A percentile compares a stretch with the other conserved stretches of the same genome.
phyloP scores from a whole-genome alignment of 768 basidiomycete species.

The Serpula lacrymans region DNA sequence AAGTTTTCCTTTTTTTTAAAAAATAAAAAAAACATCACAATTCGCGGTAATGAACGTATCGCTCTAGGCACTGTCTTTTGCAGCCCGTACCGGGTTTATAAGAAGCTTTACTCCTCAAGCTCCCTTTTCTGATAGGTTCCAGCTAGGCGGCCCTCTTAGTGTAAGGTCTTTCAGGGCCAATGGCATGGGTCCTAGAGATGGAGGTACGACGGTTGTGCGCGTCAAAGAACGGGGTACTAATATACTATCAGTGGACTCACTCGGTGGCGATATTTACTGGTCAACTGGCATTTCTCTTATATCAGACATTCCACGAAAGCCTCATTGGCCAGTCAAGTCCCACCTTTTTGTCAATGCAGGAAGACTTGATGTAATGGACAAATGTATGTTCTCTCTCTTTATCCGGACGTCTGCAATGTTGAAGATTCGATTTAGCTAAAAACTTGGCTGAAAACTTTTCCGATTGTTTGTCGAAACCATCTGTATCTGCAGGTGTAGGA shows the following conservation, averaged over 20 bases:
- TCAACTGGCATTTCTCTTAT: slow-evolving; percentile 74
- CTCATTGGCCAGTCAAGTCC: slow-evolving; percentile 82
- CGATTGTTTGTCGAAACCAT: slow-evolving; percentile 49
- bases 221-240: too few relatives aligned
- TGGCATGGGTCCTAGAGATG: slow-evolving; percentile 75
- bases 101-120: slow-evolving; percentile 54
- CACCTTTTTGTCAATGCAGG: slow-evolving; percentile 85
- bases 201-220: too few relatives aligned
- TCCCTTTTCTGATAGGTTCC: slow-evolving; percentile 79
- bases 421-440: slow-evolving; percentile 25
- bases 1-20: slow-evolving; percentile 21
- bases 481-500: slow-evolving; percentile 78
- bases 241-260: slow-evolving; percentile 60
- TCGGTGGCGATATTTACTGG: slow-evolving; percentile 84
- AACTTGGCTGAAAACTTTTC: slow-evolving; percentile 38
- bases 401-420: slow-evolving; percentile 7
- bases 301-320: slow-evolving; percentile 65
- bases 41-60: neutral
- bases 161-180: slow-evolving; percentile 76
- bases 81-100: slow-evolving; percentile 69
- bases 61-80: slow-evolving; percentile 44
- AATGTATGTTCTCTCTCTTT: slow-evolving; percentile 38
- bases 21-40: neutral
- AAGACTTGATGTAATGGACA: slow-evolving; percentile 58
- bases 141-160: slow-evolving; percentile 87